Evolutionary conservation across 2,329 filamentous ascomycete species (phyloP), one percentile per base, ranked within the genome.

Genomic region (Alternaria gaisen): DNA sequence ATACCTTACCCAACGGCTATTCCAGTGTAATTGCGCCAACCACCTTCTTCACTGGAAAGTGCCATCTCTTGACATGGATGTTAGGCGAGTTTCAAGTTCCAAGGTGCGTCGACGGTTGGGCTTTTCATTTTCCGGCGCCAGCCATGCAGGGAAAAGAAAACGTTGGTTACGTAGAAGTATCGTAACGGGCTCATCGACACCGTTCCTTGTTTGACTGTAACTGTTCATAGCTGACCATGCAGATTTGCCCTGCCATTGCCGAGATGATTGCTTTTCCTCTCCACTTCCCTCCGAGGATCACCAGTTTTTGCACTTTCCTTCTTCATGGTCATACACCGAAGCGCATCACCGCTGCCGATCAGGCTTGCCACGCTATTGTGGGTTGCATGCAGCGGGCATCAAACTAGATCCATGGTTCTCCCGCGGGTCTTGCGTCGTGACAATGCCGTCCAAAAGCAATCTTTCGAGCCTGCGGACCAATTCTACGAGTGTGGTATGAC

Each of bases 261-360:
- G 51, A 53, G 16, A 43, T 22, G 18, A 43, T 42, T 56, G 41
- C 44, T 56, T 56, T 20, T 20, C 42, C 24, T 38, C 40, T 26
- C 30, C 10, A 18, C 34, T 8, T 16, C 24, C 48, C n/a, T 20
- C 34, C 26, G n/a, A 26, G 20, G 10, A 38, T 47, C 53, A n/a
- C 24, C 43, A 48, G 18, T 42, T 30, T 36, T 38, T 32, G 18
- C 22, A 20, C 38, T 53, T 58, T 43, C 20, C 18, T 58, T 32
- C 10, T 47, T 22, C 38, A 18, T 28, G 24, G 18, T 22, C 40
- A 36, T 24, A 16, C 24, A 28, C 56, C 22, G 34, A 24, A 56
- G 42, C 54, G 50, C 56, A 47, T 58, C 50, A 22, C 34, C 44
- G 56, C 56, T 53, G 52, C 56, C 56, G 56, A 54, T 54, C 56